Evolutionary conservation across 768 basidiomycete species (phyloP).

Genomic region (Naganishia vishniacii): DNA sequence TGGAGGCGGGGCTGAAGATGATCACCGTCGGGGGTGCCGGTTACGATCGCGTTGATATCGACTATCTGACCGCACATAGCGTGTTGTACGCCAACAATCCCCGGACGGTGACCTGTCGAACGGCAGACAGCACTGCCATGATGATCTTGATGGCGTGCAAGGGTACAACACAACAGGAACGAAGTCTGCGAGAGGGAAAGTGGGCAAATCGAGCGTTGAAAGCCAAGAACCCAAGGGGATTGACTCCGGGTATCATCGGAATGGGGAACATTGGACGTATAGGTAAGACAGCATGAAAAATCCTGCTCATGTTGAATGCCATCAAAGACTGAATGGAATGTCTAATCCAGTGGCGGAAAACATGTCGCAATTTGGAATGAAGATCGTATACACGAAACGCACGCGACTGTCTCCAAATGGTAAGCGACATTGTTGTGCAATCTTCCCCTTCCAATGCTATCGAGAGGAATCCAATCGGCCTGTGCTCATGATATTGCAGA

Average conservation of each 20-base stretch:
- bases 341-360: conserved; percentile 16
- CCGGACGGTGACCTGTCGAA: conserved; percentile 81
- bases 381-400: conserved; percentile 66
- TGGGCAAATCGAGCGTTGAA: conserved; percentile 42
- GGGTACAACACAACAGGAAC: conserved; percentile 65
- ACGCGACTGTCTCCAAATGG: conserved; percentile 56
- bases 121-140: conserved; percentile 67
- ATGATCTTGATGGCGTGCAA: conserved; percentile 74
- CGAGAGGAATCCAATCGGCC: background rate
- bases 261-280: conserved; percentile 55
- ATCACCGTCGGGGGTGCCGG: conserved; percentile 61
- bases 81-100: conserved; percentile 83
- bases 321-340: too few relatives aligned
- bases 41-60: conserved; percentile 80
- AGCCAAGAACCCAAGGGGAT: conserved; percentile 44
- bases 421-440: conserved; percentile 49
- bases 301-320: too few relatives aligned
- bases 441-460: background rate
- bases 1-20: background rate
- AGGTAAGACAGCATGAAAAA: conserved; percentile 52
- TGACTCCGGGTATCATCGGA: conserved; percentile 49
- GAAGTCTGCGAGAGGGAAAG: conserved; percentile 53
- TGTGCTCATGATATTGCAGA: background rate
- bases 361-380: conserved; percentile 62
- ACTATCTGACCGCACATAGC: conserved; percentile 64